Evolutionary conservation across 2,329 filamentous ascomycete genomes (phyloP).

Genomic region (Talaromyces islandicus): DNA sequence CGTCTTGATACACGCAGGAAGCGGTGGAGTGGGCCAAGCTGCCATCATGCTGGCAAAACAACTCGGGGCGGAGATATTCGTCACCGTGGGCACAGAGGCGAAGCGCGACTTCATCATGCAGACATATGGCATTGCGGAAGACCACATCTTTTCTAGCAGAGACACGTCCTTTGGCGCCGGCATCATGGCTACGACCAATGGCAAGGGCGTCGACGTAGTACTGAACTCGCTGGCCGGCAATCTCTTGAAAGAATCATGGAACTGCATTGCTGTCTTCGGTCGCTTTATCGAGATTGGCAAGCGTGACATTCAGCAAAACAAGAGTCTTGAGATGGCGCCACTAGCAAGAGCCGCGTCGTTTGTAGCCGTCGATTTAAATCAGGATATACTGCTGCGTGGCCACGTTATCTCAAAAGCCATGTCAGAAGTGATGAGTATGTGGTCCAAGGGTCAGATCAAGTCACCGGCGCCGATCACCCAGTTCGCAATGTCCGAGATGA

Average conservation of each 20-base stretch:
- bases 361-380: constrained; percentile 33
- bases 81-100: constrained; percentile 10
- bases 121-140: constrained; percentile 2
- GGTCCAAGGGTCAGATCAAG: neutral
- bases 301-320: constrained; percentile 25
- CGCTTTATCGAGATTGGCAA: constrained; percentile 29
- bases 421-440: neutral
- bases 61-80: constrained; percentile 14
- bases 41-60: constrained; percentile 18
- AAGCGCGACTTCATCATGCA: constrained; percentile 12
- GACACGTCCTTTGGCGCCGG: constrained; percentile 3
- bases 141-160: constrained; percentile 10
- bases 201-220: constrained; percentile 23
- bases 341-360: constrained; percentile 42
- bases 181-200: constrained; percentile 13
- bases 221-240: too few relatives aligned
- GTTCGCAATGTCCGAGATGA: constrained; percentile 23
- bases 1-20: constrained; percentile 17
- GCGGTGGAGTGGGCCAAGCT: constrained; percentile 15
- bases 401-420: neutral
- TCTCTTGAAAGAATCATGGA: constrained; percentile 19
- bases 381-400: neutral
- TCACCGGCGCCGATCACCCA: neutral
- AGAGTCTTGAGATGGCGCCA: constrained; percentile 38
- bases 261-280: constrained; percentile 22